Conservation (phyloP, 106 monocot genomes). For the Dendrobium officinale region DNA sequence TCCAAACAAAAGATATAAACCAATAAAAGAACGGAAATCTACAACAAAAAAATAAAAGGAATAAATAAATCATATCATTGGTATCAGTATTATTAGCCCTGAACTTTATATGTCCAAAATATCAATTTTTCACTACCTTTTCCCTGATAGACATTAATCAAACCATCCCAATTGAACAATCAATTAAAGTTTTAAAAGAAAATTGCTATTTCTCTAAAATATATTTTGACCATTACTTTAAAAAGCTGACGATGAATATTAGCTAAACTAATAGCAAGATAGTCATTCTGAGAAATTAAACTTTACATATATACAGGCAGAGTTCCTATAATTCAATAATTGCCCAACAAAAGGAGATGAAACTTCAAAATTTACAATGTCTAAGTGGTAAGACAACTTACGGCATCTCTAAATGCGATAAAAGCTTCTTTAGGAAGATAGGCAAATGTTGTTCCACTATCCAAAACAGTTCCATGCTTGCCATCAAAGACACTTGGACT, state of each 20-base stretch:
- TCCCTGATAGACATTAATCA: too few relatives aligned
- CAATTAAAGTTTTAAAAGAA: neutral
- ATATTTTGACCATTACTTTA: neutral
- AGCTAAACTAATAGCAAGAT: neutral
- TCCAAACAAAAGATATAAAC: neutral
- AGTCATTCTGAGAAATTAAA: neutral
- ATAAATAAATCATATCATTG: neutral
- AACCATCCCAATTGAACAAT: too few relatives aligned
- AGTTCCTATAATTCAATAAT: neutral
- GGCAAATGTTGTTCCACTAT: conserved; percentile 98
- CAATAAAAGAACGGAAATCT: neutral
- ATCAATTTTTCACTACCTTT: too few relatives aligned
- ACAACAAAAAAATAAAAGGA: neutral
- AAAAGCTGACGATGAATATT: neutral
- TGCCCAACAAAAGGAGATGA: neutral
- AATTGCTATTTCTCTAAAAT: neutral
- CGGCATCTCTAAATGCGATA: conserved; percentile 69
- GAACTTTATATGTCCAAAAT: too few relatives aligned
- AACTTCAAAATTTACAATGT: neutral
- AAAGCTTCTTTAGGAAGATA: conserved; percentile 87
- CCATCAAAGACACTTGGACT: conserved; percentile 64
- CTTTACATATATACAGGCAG: neutral
- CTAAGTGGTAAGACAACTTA: conserved; percentile 31
- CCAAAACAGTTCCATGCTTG: conserved; percentile 84
- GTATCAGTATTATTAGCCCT: too few relatives aligned